Percentiles rank a stretch among this genome's conserved stretches.
Conservation (phyloP, 345 rosid genomes). For the Abelmoschus esculentus region DNA sequence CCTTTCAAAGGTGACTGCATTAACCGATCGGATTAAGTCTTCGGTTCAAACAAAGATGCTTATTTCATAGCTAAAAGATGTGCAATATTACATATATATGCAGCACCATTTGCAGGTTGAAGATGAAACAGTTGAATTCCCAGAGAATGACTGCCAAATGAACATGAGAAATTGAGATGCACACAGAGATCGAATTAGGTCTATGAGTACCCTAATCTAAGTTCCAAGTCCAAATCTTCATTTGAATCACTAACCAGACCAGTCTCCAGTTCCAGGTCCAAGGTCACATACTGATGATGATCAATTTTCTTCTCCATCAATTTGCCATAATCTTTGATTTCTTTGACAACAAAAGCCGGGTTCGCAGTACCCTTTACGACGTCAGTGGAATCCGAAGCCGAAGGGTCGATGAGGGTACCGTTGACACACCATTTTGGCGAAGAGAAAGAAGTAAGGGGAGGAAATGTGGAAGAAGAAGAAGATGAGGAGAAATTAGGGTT, state of each 20-base stretch:
- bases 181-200: background rate
- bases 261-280: conserved; percentile 48
- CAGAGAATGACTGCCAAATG: no score
- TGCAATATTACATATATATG: no score
- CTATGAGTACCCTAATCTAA: conserved; percentile 60
- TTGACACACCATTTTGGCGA: conserved; percentile 21
- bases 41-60: no score
- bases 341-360: conserved; percentile 11
- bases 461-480: conserved; percentile 25
- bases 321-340: conserved; percentile 21
- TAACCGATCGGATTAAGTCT: background rate
- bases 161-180: no score
- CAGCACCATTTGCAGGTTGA: no score
- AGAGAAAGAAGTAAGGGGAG: conserved; percentile 39
- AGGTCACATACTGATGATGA: conserved; percentile 21
- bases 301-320: conserved; percentile 36
- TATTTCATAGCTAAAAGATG: no score
- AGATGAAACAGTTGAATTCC: no score
- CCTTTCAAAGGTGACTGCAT: no score
- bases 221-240: conserved; percentile 82
- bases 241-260: conserved; percentile 43
- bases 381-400: conserved; percentile 18
- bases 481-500: conserved; percentile 52
- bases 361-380: conserved; percentile 10
- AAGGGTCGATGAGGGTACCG: conserved; percentile 19